A percentile compares a stretch with the other conserved stretches of the same genome.
Conservation (phyloP, 1,139 yeast species). For the Kodamaea sp. region DNA sequence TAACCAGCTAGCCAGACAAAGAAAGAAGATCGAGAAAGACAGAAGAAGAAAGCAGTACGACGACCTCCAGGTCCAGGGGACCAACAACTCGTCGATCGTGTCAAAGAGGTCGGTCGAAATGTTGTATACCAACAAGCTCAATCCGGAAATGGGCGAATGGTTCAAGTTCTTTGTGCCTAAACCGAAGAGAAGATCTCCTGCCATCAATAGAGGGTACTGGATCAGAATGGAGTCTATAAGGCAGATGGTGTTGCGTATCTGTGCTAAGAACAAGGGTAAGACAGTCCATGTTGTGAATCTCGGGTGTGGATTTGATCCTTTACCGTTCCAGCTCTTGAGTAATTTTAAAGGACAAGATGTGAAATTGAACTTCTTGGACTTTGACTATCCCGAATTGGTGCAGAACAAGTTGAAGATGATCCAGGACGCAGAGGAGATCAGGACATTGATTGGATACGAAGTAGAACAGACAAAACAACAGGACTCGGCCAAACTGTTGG, state of each 20-base stretch:
- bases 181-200: constrained; percentile 72
- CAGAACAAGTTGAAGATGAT: constrained; percentile 56
- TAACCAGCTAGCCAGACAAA: constrained; percentile 25
- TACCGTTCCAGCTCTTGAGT: constrained; percentile 61
- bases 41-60: constrained; percentile 50
- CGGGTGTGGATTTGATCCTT: constrained; percentile 83
- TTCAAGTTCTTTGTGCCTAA: constrained; percentile 70
- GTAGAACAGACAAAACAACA: constrained; percentile 3
- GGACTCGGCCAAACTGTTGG: constrained; percentile 12
- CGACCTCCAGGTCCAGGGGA: constrained; percentile 73
- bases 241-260: constrained; percentile 49
- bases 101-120: constrained; percentile 80
- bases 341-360: constrained; percentile 14
- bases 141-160: constrained; percentile 34
- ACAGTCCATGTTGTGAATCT: constrained; percentile 56
- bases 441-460: constrained; percentile 43
- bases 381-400: constrained; percentile 74
- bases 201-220: constrained; percentile 85
- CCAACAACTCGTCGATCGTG: constrained; percentile 81
- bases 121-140: constrained; percentile 50
- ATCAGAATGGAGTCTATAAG: constrained; percentile 73
- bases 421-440: constrained; percentile 46
- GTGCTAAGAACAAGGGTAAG: constrained; percentile 22
- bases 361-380: constrained; percentile 52
- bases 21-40: constrained; percentile 50